phyloP scores from a whole-genome alignment of 2,329 filamentous ascomycete genomes.

The Pestalotiopsis sp. region DNA sequence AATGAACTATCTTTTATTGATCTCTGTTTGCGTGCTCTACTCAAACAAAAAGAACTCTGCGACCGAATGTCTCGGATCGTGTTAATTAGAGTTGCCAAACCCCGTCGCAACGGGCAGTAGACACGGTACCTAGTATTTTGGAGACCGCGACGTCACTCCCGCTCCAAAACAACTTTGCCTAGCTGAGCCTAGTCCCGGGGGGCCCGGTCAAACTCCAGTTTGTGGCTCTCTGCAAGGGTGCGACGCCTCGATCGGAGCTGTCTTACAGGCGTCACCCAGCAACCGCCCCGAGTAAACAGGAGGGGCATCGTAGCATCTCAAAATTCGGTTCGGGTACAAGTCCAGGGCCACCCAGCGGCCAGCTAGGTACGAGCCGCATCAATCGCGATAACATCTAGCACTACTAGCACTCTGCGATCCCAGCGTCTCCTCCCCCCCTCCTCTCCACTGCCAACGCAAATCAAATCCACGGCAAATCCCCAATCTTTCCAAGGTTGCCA shows the following conservation, averaged over 20 bases:
- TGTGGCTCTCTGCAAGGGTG: neutral
- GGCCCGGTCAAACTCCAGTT: neutral
- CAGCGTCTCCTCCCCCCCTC: neutral
- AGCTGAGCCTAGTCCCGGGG: neutral
- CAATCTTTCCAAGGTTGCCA: neutral
- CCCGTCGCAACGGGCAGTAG: no score
- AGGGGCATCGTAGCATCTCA: slow-evolving; percentile 8
- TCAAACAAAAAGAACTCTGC: neutral
- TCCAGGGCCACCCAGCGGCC: neutral
- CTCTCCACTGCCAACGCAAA: neutral
- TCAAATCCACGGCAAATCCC: neutral
- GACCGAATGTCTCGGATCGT: neutral
- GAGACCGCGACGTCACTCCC: neutral
- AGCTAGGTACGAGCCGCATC: neutral
- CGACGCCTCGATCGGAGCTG: neutral
- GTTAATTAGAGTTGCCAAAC: neutral
- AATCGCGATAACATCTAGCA: slow-evolving; percentile 2
- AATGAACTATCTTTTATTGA: neutral
- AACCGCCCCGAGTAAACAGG: slow-evolving; percentile 9
- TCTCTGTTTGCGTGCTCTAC: neutral
- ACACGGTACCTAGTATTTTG: neutral
- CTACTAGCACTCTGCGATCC: slow-evolving; percentile 4
- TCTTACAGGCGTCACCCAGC: slow-evolving; percentile 10
- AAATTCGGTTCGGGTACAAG: slow-evolving; percentile 1
- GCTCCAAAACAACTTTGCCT: neutral